Percentiles rank a stretch among this genome's conserved stretches.
phyloP scores from a whole-genome alignment of 1,284 basidiomycete species.

The Trametes pubescens region DNA sequence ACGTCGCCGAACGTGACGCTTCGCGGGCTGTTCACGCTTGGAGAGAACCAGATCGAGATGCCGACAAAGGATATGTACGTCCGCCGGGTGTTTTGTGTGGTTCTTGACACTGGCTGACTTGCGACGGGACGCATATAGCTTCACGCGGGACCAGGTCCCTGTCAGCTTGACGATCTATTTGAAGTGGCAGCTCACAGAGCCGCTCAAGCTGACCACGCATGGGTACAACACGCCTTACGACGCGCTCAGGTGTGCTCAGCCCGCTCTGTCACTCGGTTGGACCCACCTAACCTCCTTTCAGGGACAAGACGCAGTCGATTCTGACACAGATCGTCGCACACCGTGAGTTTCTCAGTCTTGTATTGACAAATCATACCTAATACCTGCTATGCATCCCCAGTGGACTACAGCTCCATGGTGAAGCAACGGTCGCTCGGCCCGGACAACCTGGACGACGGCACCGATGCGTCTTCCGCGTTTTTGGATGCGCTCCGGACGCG shows the following conservation, averaged over 20 bases:
- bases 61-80: slow-evolving; percentile 83
- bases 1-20: slow-evolving; percentile 83
- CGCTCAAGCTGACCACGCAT: slow-evolving; percentile 79
- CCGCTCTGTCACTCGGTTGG: not conserved
- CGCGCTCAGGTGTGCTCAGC: slow-evolving; percentile 55
- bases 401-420: slow-evolving; percentile 70
- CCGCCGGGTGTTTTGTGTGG: slow-evolving; percentile 5
- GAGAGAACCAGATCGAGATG: slow-evolving; percentile 85
- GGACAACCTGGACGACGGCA: slow-evolving; percentile 73
- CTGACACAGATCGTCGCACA: slow-evolving; percentile 85
- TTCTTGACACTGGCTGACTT: not conserved
- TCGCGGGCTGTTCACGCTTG: slow-evolving; percentile 78
- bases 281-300: slow-evolving; percentile 20
- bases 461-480: slow-evolving; percentile 76
- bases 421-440: slow-evolving; percentile 81
- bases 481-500: slow-evolving; percentile 80
- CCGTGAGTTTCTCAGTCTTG: slow-evolving; percentile 46
- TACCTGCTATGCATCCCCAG: slow-evolving; percentile 28
- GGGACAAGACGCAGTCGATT: slow-evolving; percentile 85
- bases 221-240: slow-evolving; percentile 86
- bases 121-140: slow-evolving; percentile 49
- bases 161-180: slow-evolving; percentile 83
- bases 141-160: slow-evolving; percentile 84
- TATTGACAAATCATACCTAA: slow-evolving; percentile 33
- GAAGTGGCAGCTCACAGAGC: slow-evolving; percentile 82